These are phyloP conservation scores for Shiraia sp. DNA, from an alignment of 2,329 filamentous ascomycete species.

Conservation along the genomic window DNA sequence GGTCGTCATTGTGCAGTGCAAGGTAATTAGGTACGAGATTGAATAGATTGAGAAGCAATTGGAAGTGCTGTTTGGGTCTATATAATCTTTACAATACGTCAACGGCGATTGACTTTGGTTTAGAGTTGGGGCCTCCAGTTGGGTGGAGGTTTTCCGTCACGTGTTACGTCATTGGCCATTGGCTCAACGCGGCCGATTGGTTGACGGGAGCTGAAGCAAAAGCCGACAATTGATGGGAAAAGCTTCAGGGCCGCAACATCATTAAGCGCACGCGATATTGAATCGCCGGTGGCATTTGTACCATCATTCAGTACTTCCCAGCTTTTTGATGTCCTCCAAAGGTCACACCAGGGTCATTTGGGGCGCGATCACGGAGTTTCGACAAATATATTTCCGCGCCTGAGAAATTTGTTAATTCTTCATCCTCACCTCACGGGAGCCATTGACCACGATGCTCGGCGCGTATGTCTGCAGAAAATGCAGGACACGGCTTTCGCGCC, in stretches of 20 bases:
- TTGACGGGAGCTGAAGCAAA: neutral
- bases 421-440: conserved; percentile 1
- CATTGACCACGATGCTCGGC: conserved; percentile 30
- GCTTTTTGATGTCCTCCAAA: neutral
- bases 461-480: conserved; percentile 42
- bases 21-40: neutral
- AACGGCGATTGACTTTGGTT: neutral
- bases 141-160: conserved; percentile 15
- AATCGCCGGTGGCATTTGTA: no score
- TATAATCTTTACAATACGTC: no score
- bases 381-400: no score
- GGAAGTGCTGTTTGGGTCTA: neutral
- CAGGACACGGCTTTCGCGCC: conserved; percentile 25
- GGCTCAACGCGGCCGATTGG: conserved; percentile 3
- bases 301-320: neutral
- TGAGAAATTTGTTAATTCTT: conserved; percentile 4
- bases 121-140: conserved; percentile 6
- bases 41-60: neutral
- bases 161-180: conserved; percentile 23
- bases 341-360: no score
- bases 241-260: no score
- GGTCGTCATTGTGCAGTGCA: conserved; percentile 67
- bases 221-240: no score
- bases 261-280: no score
- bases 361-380: neutral